Percentiles rank a stretch among this genome's conserved stretches.
These are phyloP conservation scores for Microstegium vimineum DNA, from an alignment of 176 grass and related monocot genomes.

Conservation along the genomic window DNA sequence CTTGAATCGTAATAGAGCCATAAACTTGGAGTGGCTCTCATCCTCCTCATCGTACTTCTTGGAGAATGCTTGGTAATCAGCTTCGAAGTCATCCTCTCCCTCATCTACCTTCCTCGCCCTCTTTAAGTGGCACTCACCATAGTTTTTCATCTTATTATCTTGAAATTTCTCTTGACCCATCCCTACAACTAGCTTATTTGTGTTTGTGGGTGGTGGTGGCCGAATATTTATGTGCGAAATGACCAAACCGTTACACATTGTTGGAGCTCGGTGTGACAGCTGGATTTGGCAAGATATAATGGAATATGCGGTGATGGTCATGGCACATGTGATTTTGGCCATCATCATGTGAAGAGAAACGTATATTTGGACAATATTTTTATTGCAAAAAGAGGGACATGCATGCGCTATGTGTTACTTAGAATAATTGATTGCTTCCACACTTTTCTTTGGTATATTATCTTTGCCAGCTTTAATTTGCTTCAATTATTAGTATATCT, in stretches of 20 bases:
- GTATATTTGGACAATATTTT: neutral
- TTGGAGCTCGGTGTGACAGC: neutral
- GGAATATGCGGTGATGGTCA: neutral
- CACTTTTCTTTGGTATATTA: neutral
- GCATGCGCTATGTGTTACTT: neutral
- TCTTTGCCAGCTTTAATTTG: neutral
- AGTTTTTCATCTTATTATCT: neutral
- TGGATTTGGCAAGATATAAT: neutral
- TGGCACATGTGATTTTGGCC: neutral
- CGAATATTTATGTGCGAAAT: neutral
- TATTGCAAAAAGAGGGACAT: neutral
- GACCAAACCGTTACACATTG: neutral
- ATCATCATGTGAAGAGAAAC: neutral
- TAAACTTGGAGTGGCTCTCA: neutral
- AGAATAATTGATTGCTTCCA: neutral
- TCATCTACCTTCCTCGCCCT: neutral
- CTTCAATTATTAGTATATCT: neutral
- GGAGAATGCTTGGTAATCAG: constrained; percentile 29
- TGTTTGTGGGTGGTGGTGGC: neutral
- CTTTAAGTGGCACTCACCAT: neutral
- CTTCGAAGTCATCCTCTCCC: constrained; percentile 27
- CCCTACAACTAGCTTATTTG: neutral
- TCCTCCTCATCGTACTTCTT: neutral
- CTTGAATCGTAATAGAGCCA: neutral
- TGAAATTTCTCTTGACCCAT: neutral